Evolutionary conservation across 768 basidiomycete species (phyloP).

Genomic region (Mycena amicta): DNA sequence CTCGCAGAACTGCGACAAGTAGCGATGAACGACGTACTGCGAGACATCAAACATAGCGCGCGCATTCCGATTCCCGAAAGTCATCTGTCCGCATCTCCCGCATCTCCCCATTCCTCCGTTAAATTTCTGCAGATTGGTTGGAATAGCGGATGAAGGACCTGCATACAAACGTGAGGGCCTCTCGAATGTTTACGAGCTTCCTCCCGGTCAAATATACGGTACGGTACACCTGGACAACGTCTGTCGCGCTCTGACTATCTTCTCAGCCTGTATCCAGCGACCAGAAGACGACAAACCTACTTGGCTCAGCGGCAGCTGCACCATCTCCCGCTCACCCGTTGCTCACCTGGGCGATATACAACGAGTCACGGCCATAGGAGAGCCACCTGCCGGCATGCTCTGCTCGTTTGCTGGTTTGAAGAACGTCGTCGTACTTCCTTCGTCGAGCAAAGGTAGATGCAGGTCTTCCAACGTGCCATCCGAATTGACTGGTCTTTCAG

Average conservation of each 20-base stretch:
- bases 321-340: slow-evolving; percentile 73
- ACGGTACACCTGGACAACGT: background rate
- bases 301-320: slow-evolving; percentile 62
- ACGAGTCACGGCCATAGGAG: slow-evolving; percentile 70
- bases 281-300: slow-evolving; percentile 49
- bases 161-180: slow-evolving; percentile 55
- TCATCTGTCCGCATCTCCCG: no score
- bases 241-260: slow-evolving; percentile 8
- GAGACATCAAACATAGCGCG: slow-evolving; percentile 76
- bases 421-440: slow-evolving; percentile 75
- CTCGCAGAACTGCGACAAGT: slow-evolving; percentile 58
- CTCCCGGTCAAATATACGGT: slow-evolving; percentile 71
- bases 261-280: slow-evolving; percentile 60
- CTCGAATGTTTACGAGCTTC: slow-evolving; percentile 56
- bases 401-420: slow-evolving; percentile 63
- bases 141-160: slow-evolving; percentile 82
- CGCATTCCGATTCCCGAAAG: slow-evolving; percentile 71
- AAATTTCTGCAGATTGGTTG: no score
- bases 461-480: background rate
- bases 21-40: slow-evolving; percentile 63
- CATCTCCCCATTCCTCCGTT: no score
- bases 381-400: slow-evolving; percentile 56
- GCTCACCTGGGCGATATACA: slow-evolving; percentile 79
- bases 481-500: slow-evolving; percentile 33
- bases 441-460: slow-evolving; percentile 42